These are phyloP conservation scores for Candida incommunis DNA, from an alignment of 805 yeast genomes.

Conservation along the genomic window DNA sequence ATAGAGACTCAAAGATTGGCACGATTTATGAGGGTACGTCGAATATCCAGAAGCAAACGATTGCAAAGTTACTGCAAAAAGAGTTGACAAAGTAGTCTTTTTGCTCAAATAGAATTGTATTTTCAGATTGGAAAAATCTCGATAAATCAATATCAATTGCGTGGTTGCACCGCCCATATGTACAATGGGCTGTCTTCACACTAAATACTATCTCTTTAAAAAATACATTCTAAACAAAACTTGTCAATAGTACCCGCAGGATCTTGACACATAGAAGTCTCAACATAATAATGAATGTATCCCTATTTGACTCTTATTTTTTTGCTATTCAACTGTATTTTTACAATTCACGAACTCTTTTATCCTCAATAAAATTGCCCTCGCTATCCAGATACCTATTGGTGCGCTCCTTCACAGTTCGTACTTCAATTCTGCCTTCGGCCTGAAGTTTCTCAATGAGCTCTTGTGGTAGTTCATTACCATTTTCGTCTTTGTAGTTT, in stretches of 20 bases:
- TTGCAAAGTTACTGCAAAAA: constrained; percentile 26
- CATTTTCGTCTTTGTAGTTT: not conserved
- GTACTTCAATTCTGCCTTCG: not conserved
- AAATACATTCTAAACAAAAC: no score
- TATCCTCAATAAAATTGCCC: not conserved
- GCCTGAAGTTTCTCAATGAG: not conserved
- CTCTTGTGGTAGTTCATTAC: constrained; percentile 3
- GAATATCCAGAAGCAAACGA: constrained; percentile 29
- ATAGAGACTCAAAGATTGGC: constrained; percentile 31
- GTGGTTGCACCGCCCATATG: no score
- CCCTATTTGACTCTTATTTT: not conserved
- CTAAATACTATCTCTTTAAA: no score
- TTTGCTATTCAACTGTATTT: not conserved
- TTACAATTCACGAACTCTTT: not conserved
- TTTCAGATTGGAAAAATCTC: no score
- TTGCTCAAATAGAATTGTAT: no score
- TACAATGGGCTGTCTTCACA: no score
- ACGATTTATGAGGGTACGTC: constrained; percentile 32
- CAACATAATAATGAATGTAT: not conserved
- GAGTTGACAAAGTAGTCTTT: constrained; percentile 10
- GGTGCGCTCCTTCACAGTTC: not conserved
- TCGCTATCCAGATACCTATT: not conserved
- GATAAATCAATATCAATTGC: no score
- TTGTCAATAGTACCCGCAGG: not conserved
- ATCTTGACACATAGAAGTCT: no score